A percentile compares a stretch with the other conserved stretches of the same genome.
Evolutionary conservation across 345 rosid species (phyloP).

Genomic region (Hypericum androsaemum): DNA sequence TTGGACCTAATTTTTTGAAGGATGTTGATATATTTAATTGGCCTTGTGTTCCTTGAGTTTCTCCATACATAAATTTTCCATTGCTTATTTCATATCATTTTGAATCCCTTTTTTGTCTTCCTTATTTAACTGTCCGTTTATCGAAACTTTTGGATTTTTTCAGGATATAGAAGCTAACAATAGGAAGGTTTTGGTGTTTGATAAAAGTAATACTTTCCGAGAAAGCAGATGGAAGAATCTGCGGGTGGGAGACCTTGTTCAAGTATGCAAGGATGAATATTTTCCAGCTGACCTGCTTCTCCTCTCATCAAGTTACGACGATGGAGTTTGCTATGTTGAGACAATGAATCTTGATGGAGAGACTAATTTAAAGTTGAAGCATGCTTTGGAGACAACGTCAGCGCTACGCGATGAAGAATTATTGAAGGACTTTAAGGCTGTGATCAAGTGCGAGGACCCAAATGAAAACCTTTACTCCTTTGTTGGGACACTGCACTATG

Average conservation of each 20-base stretch:
- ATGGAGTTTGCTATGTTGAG: slow-evolving; percentile 84
- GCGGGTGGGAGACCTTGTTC: slow-evolving; percentile 69
- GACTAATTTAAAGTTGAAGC: slow-evolving; percentile 76
- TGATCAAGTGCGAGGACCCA: slow-evolving; percentile 77
- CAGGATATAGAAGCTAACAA: slow-evolving; percentile 90
- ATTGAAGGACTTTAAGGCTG: slow-evolving; percentile 31
- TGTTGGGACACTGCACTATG: slow-evolving; percentile 52
- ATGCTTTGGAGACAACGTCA: slow-evolving; percentile 52
- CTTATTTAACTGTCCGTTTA: not conserved
- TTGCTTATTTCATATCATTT: too few species aligned
- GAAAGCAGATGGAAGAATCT: slow-evolving; percentile 64
- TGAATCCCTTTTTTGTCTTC: too few species aligned
- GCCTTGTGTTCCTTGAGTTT: too few species aligned
- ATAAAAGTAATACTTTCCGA: slow-evolving; percentile 23
- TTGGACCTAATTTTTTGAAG: not conserved
- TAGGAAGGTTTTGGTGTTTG: slow-evolving; percentile 40
- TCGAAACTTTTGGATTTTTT: slow-evolving; percentile 16
- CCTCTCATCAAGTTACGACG: slow-evolving; percentile 67
- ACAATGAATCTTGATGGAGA: slow-evolving; percentile 96
- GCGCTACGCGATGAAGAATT: slow-evolving; percentile 24
- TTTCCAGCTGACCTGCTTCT: slow-evolving; percentile 90
- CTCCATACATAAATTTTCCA: too few species aligned
- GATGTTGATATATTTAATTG: too few species aligned
- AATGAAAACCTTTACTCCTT: slow-evolving; percentile 67
- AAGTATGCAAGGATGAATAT: slow-evolving; percentile 57